Conservation (phyloP, 306 rosid species). For the Albizia julibrissin region DNA sequence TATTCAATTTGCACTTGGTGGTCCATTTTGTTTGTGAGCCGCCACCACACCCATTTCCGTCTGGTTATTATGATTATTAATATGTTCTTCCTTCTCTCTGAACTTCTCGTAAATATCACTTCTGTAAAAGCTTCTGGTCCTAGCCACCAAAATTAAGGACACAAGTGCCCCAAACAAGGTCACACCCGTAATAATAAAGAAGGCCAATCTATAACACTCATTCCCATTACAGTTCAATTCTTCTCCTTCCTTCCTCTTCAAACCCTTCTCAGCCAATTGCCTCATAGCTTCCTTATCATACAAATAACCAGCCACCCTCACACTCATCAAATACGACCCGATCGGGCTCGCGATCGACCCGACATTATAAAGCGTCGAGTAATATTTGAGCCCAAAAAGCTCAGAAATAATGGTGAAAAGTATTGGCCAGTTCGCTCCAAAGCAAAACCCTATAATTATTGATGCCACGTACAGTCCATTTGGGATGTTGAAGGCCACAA, state of each 20-base stretch:
- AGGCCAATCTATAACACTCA: constrained; percentile 47
- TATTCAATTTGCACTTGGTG: background rate
- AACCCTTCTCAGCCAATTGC: constrained; percentile 37
- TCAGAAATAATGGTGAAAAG: constrained; percentile 81
- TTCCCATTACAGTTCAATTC: constrained; percentile 48
- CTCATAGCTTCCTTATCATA: constrained; percentile 50
- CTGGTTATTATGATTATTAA: background rate
- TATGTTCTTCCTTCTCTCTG: constrained; percentile 31
- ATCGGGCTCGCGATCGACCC: constrained; percentile 77
- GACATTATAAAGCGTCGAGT: constrained; percentile 71
- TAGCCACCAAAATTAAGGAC: constrained; percentile 46
- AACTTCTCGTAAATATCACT: constrained; percentile 54
- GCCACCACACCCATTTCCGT: constrained; percentile 23
- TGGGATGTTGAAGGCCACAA: constrained; percentile 52
- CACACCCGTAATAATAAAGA: constrained; percentile 44
- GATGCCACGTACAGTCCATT: constrained; percentile 67
- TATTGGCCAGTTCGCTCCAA: constrained; percentile 81
- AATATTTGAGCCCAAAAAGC: constrained; percentile 75
- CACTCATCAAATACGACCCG: constrained; percentile 48
- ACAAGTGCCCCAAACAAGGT: constrained; percentile 49
- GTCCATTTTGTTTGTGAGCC: constrained; percentile 17
- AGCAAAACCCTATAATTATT: constrained; percentile 64
- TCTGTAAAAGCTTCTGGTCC: constrained; percentile 54
- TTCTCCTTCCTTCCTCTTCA: constrained; percentile 39
- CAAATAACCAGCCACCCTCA: constrained; percentile 46